Evolutionary conservation across 2,329 filamentous ascomycete species (phyloP), one percentile per base, ranked within the genome.

Genomic region (Calonectria hawksworthii): DNA sequence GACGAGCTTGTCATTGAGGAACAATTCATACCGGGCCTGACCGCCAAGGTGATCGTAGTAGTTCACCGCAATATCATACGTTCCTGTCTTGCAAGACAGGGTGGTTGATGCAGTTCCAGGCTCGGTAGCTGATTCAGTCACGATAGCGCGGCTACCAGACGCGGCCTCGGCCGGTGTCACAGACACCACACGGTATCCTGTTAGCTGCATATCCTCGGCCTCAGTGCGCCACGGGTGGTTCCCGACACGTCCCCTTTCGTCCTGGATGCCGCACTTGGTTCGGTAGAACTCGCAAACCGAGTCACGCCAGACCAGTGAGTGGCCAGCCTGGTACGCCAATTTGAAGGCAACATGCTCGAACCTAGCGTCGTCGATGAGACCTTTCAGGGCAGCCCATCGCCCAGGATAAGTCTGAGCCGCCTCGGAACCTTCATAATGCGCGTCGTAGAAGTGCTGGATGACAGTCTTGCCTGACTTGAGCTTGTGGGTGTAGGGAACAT

Each of bases 391-490:
- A 4, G 13, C 32, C 56, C 56, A 61, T 5, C 34, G 32, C 18
- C n/a, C 34, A 5, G 34, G 56, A 16, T 61, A 61, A 2, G n/a
- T 23, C 56, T 61, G 56, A 18, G 56, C 56, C 7, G 56, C 56
- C n/a, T 34, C 56, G 6, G 56, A 11, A 28, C 56, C 56, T 28
- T 61, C 56, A 7, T 61, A 61, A 41, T 61, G 56, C 6, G 56
- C 56, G 34, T 61, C 56, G 21, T 61, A 61, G 11, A 61, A 61
- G 56, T 61, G 56, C 56, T 61, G 56, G n/a, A 61, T 61, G 5
- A 61, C 56, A 26, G 34, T 61, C 56, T 61, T 61, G 13, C 56
- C 56, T 4, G 56, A 61, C 34, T 61, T 61, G 34, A 61, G 56
- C 34, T 16, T 34, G 34, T 61, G 56, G 2, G 56, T 61, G 23